Evolutionary conservation across 257 asterid genomes (phyloP).

Genomic region (Nicotiana otophora): DNA sequence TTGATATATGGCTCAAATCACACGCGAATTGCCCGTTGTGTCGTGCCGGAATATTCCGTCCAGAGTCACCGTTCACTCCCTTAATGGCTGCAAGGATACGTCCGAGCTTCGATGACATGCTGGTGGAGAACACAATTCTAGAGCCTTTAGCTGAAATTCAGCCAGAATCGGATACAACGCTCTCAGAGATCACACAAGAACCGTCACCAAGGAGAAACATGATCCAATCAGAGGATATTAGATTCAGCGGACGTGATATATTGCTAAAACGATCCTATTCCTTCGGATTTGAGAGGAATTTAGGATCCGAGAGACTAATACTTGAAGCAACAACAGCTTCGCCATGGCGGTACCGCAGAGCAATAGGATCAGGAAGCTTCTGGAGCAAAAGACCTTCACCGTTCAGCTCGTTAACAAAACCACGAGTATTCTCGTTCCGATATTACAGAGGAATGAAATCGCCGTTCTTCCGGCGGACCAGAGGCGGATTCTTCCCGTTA

Average conservation of each 20-base stretch:
- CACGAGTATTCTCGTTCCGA: conserved; percentile 76
- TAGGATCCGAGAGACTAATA: conserved; percentile 73
- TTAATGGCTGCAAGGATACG: conserved; percentile 86
- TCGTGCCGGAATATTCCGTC: conserved; percentile 70
- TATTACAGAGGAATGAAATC: conserved; percentile 90
- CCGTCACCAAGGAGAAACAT: conserved; percentile 47
- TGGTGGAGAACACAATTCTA: conserved; percentile 47
- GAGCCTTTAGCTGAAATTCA: conserved; percentile 52
- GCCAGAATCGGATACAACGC: conserved; percentile 39
- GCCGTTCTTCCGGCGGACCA: conserved; percentile 71
- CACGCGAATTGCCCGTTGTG: conserved; percentile 97
- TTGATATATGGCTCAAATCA: conserved; percentile 90
- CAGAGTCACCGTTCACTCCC: conserved; percentile 82
- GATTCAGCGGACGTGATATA: conserved; percentile 63
- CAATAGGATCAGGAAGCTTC: conserved; percentile 51
- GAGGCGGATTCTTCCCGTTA: conserved; percentile 58
- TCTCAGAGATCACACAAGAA: conserved; percentile 50
- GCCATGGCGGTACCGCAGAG: conserved; percentile 80
- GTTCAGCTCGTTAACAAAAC: conserved; percentile 63
- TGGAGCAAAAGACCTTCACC: conserved; percentile 90
- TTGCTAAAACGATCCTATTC: conserved; percentile 83
- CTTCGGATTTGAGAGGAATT: conserved; percentile 79
- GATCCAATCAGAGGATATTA: conserved; percentile 49
- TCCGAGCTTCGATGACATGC: conserved; percentile 73
- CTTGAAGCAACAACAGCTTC: conserved; percentile 77